Conservation (phyloP, 2,329 filamentous ascomycete species). For the Fusarium sp. region DNA sequence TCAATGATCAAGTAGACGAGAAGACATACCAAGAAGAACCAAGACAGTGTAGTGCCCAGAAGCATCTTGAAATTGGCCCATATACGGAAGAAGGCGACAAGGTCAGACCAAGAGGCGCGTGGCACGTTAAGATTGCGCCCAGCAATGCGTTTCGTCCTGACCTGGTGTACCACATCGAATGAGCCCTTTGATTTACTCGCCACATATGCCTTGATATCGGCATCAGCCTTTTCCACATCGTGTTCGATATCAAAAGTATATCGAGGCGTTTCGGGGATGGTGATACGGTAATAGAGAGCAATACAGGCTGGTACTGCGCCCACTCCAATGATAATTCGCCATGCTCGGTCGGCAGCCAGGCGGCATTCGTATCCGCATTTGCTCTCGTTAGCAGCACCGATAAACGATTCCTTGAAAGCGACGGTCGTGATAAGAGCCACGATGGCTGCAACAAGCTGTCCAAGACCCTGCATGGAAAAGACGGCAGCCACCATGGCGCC, state of each 20-base stretch:
- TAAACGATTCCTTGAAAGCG: slow-evolving; percentile 69
- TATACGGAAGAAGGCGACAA: slow-evolving; percentile 73
- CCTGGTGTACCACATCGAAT: slow-evolving; percentile 61
- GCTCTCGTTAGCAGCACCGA: slow-evolving; percentile 53
- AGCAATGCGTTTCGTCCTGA: slow-evolving; percentile 65
- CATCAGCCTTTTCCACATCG: slow-evolving; percentile 80
- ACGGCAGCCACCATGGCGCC: slow-evolving; percentile 87
- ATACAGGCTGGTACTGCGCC: slow-evolving; percentile 82
- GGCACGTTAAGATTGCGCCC: slow-evolving; percentile 71
- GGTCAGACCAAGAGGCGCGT: slow-evolving; percentile 77
- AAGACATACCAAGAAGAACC: slow-evolving; percentile 76
- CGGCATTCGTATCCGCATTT: slow-evolving; percentile 73
- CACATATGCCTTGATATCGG: slow-evolving; percentile 74
- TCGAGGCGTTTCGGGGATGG: slow-evolving; percentile 85
- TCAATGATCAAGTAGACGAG: neutral
- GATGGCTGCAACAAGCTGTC: slow-evolving; percentile 79
- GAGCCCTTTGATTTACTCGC: slow-evolving; percentile 61
- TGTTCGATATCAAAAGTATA: slow-evolving; percentile 86
- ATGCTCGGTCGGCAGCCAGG: slow-evolving; percentile 81
- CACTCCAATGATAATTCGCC: slow-evolving; percentile 84
- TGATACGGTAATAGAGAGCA: slow-evolving; percentile 87
- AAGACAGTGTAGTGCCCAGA: slow-evolving; percentile 81
- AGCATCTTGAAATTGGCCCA: slow-evolving; percentile 79
- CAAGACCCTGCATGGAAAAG: slow-evolving; percentile 87
- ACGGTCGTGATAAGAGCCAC: slow-evolving; percentile 77